phyloP scores from a whole-genome alignment of 225 moss, liverwort and hornwort species.

The Antitrichia curtipendula region DNA sequence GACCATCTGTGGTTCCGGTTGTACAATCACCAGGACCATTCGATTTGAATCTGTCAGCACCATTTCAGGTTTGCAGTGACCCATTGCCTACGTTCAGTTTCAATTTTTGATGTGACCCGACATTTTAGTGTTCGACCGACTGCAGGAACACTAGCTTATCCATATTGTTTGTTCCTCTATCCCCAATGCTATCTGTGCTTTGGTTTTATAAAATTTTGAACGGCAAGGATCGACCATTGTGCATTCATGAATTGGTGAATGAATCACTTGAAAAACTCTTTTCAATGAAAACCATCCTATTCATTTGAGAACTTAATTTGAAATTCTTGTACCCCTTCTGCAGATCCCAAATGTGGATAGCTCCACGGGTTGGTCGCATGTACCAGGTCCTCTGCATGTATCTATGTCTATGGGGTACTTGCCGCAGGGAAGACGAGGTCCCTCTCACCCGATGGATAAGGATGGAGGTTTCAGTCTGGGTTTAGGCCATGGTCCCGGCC shows the following conservation, averaged over 20 bases:
- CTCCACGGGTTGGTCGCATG: constrained; percentile 82
- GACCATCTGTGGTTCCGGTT: constrained; percentile 66
- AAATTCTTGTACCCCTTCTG: neutral
- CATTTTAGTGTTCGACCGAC: neutral
- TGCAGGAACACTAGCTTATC: neutral
- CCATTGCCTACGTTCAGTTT: neutral
- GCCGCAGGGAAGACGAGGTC: constrained; percentile 76
- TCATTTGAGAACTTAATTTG: neutral
- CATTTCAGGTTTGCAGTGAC: constrained; percentile 63
- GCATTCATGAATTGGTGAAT: neutral
- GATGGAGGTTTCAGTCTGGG: constrained; percentile 70
- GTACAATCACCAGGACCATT: constrained; percentile 67
- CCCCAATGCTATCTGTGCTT: neutral
- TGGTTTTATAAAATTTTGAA: neutral
- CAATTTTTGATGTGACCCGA: neutral
- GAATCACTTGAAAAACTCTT: neutral
- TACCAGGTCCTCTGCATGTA: constrained; percentile 71
- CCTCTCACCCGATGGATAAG: constrained; percentile 64
- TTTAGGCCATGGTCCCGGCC: constrained; percentile 26
- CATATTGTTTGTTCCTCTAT: neutral
- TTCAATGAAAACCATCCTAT: neutral
- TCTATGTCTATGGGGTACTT: constrained; percentile 81
- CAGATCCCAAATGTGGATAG: constrained; percentile 95
- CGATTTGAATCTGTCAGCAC: constrained; percentile 77
- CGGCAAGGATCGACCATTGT: neutral